Evolutionary conservation across 495 filamentous ascomycete genomes (phyloP), one percentile per base, ranked within the genome.

Genomic region (Neurospora intermedia): DNA sequence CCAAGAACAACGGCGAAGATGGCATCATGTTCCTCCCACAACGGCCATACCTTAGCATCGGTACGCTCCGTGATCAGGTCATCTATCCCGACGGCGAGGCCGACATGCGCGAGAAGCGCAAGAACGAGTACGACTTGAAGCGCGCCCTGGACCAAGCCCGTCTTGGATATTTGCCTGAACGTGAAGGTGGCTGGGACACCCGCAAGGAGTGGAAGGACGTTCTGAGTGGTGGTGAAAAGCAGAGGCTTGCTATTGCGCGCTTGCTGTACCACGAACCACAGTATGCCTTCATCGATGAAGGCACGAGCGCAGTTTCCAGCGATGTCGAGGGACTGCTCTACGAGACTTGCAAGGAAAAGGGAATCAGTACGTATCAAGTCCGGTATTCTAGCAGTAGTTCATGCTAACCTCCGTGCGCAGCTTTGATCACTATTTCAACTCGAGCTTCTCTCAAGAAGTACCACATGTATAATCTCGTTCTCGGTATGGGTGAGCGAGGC

Each of bases 121-220:
- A 91, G 74, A 86, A 84, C 18, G 96, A 99, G 77, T 81, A 87
- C 20, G 89, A 93, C 66, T 85, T 99, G 16, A 88, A 90, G 76
- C 83, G 84, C 41, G 88, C 96, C 6, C 87, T 99, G 7, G 92
- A 97, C 69, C 90, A 91, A 38, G 96, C 94, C 0, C 87, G 89
- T 69, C 85, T 99, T 0, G 94, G 94, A 9, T 98, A 98, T 81
- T 85, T 99, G 6, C 93, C 93, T 6, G 88, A 92, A 42, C 89
- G 96, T 23, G 96, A 99, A 83, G 96, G 94, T 35, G 96, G 96
- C 15, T 99, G 94, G 95, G 94, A 99, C 78, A 92, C 93, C 27
- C 85, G 92, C 38, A 98, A 99, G 82, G 96, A 97, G 76, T 99
- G 96, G 96, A 98, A 98, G 83, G 96, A 98, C 77, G 93, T 99